These are phyloP conservation scores for Xerocomus minutiporus DNA, from an alignment of 1,284 basidiomycete species.

Conservation along the genomic window DNA sequence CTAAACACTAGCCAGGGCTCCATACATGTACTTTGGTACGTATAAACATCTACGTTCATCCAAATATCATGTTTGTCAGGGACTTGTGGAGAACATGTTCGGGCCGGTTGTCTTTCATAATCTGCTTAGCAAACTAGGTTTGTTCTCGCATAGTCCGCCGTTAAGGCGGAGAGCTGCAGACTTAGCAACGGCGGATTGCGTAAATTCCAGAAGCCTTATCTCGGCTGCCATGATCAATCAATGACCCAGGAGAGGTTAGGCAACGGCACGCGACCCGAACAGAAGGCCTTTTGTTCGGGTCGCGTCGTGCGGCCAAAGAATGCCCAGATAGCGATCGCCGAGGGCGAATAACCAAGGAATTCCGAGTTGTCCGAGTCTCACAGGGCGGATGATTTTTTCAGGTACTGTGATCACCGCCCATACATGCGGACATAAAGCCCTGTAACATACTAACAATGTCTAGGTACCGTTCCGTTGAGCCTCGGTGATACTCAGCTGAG, in stretches of 20 bases:
- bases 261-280: not conserved
- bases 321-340: not conserved
- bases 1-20: not conserved
- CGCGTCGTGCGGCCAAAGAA: not conserved
- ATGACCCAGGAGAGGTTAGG: not conserved
- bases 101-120: not conserved
- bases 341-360: not conserved
- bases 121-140: not conserved
- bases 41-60: not conserved
- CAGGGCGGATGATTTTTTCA: not conserved
- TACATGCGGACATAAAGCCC: constrained; percentile 6
- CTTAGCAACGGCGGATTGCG: not conserved
- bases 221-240: not conserved
- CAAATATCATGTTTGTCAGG: not conserved
- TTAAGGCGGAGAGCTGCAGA: not conserved
- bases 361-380: not conserved
- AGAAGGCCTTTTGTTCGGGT: not conserved
- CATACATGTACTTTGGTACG: not conserved
- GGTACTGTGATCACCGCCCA: not conserved
- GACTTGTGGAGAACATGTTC: not conserved
- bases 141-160: not conserved
- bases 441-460: not conserved
- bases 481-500: not conserved
- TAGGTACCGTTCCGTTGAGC: not conserved
- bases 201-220: constrained; percentile 2